Evolutionary conservation across 306 rosid species (phyloP).

Genomic region (Dalbergia cochinchinensis): DNA sequence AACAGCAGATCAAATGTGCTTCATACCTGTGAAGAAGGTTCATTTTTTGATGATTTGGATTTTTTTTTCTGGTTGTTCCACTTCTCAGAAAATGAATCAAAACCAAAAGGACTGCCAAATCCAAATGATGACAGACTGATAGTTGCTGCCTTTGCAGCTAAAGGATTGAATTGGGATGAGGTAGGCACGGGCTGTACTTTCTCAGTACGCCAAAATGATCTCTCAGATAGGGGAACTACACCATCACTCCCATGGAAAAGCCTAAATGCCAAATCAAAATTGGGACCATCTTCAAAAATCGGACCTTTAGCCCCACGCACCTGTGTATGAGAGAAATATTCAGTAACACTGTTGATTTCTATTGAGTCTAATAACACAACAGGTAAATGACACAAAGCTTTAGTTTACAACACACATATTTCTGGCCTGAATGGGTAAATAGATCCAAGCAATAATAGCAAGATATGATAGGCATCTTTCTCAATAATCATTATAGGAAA

Average conservation of each 20-base stretch:
- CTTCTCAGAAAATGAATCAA: conserved; percentile 82
- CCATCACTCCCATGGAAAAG: conserved; percentile 97
- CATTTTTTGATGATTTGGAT: conserved; percentile 74
- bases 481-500: conserved; percentile 15
- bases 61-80: conserved; percentile 83
- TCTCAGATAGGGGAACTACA: conserved; percentile 86
- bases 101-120: conserved; percentile 85
- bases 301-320: conserved; percentile 88
- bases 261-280: conserved; percentile 93
- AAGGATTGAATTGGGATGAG: conserved; percentile 81
- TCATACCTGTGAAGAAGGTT: conserved; percentile 80
- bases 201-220: conserved; percentile 64
- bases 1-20: conserved; percentile 27
- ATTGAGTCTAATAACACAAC: too few relatives aligned
- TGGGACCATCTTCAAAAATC: conserved; percentile 98
- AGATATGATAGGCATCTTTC: conserved; percentile 30
- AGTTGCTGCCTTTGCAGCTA: conserved; percentile 98
- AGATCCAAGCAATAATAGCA: conserved; percentile 10
- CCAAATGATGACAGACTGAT: conserved; percentile 97
- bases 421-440: conserved; percentile 14
- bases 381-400: conserved; percentile 16
- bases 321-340: conserved; percentile 52
- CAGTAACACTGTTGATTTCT: conserved; percentile 27
- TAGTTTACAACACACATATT: conserved; percentile 22
- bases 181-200: conserved; percentile 58